A percentile compares a stretch with the other conserved stretches of the same genome.
phyloP scores from a whole-genome alignment of 1,284 basidiomycete genomes.

The Ceratobasidium sp. region DNA sequence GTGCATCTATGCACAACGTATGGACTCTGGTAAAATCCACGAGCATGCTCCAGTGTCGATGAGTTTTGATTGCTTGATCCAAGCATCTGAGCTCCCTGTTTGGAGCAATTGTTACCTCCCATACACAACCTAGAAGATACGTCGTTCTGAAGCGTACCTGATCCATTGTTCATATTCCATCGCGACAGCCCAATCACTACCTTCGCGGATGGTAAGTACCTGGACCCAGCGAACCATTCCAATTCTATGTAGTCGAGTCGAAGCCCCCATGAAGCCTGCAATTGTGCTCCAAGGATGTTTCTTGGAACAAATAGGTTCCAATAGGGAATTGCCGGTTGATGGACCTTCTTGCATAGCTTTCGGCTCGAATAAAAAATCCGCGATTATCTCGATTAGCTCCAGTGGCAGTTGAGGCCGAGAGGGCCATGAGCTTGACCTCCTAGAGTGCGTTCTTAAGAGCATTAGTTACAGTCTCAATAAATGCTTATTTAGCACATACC shows the following conservation, averaged over 20 bases:
- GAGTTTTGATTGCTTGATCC: neutral
- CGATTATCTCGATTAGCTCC: conserved; percentile 5
- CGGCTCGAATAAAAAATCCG: conserved; percentile 21
- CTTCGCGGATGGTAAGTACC: neutral
- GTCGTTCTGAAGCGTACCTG: neutral
- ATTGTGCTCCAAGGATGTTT: conserved; percentile 21
- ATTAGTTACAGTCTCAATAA: too few relatives aligned
- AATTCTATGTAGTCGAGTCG: neutral
- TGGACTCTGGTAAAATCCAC: neutral
- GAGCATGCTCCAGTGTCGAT: neutral
- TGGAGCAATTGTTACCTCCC: neutral
- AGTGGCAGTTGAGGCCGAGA: neutral
- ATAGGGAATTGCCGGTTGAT: too few relatives aligned
- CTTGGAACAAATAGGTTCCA: neutral
- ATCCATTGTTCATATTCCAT: conserved; percentile 5
- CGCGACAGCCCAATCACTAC: neutral
- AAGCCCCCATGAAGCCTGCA: conserved; percentile 26
- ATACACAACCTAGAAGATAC: neutral
- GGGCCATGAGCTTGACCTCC: too few relatives aligned
- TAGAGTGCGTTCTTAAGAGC: too few relatives aligned
- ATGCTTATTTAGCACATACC: too few relatives aligned
- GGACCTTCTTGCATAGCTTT: neutral
- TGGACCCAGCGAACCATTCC: conserved; percentile 7
- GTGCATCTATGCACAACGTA: neutral
- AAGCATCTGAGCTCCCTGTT: conserved; percentile 11